Base-by-base conservation (phyloP, 148 eudicot species). In the Vaccinium darrowii region DNA sequence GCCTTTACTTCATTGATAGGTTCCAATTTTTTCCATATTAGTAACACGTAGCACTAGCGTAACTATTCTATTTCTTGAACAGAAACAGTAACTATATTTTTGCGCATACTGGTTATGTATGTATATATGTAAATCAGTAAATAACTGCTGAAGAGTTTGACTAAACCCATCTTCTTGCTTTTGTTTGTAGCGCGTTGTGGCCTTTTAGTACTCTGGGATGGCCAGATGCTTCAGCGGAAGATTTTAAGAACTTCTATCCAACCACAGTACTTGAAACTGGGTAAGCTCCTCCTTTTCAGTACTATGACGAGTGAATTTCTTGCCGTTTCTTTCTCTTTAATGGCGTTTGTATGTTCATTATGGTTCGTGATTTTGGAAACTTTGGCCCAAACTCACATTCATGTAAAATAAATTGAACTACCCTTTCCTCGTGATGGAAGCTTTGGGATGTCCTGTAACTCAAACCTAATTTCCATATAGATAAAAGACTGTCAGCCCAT, bases 151-250 rank as follows among this genome's bases (percentile, higher is more conserved):
- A 27, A 76, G 25, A 10, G 50, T 76, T 56, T 81, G 50, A 80
- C 53, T 78, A 49, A 74, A 74, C 56, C 56, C 19, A 13, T 76
- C 25, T 69, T 49, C 73, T 81, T 90, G 78, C 39, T 58, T 78
- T 76, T 71, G 33, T 85, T 21, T 84, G 82, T 88, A 95, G 98
- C 82, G 90, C 98, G 30, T 86, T 97, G 82, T 97, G 98, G 98
- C 99, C 99, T 83, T 95, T 97, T 92, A 95, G 98, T 84, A 95
- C 98, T 78, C 91, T 97, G 82, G 99, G 99, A 86, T 97, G 99
- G 99, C 99, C 99, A 79, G 96, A 97, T 86, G 88, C 81, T 75
- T 92, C 92, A 81, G 91, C 94, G 12, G 95, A 97, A 82, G 99
- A 95, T 91, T 94, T 89, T 79, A 91, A 85, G 87, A 91, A 47